Conservation (phyloP, 345 rosid species). For the Citrus hindsii region DNA sequence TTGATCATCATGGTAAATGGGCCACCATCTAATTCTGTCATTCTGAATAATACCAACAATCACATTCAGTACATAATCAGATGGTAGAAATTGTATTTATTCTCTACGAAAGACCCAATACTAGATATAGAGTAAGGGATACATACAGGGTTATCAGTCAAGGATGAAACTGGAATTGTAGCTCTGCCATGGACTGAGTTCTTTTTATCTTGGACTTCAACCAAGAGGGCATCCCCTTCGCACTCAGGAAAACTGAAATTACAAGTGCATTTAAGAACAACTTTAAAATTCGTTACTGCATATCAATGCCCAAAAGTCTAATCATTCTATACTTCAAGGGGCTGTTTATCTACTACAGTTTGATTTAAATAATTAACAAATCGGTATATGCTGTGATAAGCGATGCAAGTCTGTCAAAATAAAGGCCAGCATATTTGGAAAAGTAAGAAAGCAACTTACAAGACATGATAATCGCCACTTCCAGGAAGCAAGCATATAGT, state of each 20-base stretch:
- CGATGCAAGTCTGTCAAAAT: not conserved
- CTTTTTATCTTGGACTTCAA: slow-evolving; percentile 79
- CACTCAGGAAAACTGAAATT: slow-evolving; percentile 79
- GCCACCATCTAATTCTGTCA: slow-evolving; percentile 89
- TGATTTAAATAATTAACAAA: not conserved
- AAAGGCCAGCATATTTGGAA: slow-evolving; percentile 7
- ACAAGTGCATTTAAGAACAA: slow-evolving; percentile 17
- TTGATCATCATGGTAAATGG: slow-evolving; percentile 78
- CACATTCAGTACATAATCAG: not conserved
- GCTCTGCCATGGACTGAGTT: slow-evolving; percentile 69
- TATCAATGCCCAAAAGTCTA: slow-evolving; percentile 2
- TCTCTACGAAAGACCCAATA: slow-evolving; percentile 3
- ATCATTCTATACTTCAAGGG: not conserved
- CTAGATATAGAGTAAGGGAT: slow-evolving; percentile 16
- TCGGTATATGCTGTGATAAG: not conserved
- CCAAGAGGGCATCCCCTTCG: slow-evolving; percentile 71
- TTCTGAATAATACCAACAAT: slow-evolving; percentile 43
- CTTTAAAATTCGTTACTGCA: slow-evolving; percentile 3
- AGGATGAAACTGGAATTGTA: slow-evolving; percentile 59
- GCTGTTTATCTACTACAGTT: not conserved
- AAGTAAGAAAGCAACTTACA: slow-evolving; percentile 47
- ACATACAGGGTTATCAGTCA: slow-evolving; percentile 74
- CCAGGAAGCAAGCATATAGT: slow-evolving; percentile 77
- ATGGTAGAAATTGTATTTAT: not conserved
- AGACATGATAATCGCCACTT: slow-evolving; percentile 83